Evolutionary conservation across 2,329 filamentous ascomycete species (phyloP).

Genomic region (Cytospora mali): DNA sequence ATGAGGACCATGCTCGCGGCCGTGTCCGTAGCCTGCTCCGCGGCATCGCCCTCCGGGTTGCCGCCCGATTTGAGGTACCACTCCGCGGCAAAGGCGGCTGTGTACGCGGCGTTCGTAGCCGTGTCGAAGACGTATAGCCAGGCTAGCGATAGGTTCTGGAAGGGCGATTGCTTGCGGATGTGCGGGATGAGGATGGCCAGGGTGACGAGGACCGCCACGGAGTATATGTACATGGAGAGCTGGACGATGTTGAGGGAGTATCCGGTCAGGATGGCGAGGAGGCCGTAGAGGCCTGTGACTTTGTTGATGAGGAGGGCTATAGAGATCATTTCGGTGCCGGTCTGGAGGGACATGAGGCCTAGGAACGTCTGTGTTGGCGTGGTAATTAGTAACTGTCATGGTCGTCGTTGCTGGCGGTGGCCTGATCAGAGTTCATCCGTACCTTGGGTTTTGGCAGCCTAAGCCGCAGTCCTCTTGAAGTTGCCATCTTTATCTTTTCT

Average conservation of each 20-base stretch:
- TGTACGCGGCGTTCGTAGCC: conserved; percentile 79
- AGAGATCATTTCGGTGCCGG: conserved; percentile 82
- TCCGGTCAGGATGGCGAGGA: conserved; percentile 86
- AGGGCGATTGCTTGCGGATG: conserved; percentile 75
- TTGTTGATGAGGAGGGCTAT: conserved; percentile 89
- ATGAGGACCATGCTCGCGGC: conserved; percentile 79
- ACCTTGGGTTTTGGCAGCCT: conserved; percentile 28
- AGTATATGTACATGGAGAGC: conserved; percentile 91
- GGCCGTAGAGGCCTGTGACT: conserved; percentile 84
- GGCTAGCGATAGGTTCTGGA: conserved; percentile 79
- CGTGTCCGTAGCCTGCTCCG: conserved; percentile 55
- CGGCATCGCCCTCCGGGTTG: conserved; percentile 30
- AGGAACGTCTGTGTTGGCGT: conserved; percentile 69
- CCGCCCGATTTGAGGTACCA: conserved; percentile 73
- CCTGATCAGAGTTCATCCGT: conserved; percentile 10
- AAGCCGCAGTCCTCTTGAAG: conserved; percentile 13
- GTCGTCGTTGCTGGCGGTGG: background rate
- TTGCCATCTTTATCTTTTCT: conserved; percentile 9
- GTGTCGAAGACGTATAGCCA: conserved; percentile 87
- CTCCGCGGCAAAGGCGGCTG: conserved; percentile 75
- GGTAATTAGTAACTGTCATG: conserved; percentile 1
- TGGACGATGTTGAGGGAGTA: conserved; percentile 81
- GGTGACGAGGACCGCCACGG: conserved; percentile 68
- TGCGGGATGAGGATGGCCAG: conserved; percentile 74
- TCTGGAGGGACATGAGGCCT: conserved; percentile 82